Evolutionary conservation across 2,329 filamentous ascomycete species (phyloP), one percentile per base, ranked within the genome.

Genomic region (Ceratocystis albifundus): DNA sequence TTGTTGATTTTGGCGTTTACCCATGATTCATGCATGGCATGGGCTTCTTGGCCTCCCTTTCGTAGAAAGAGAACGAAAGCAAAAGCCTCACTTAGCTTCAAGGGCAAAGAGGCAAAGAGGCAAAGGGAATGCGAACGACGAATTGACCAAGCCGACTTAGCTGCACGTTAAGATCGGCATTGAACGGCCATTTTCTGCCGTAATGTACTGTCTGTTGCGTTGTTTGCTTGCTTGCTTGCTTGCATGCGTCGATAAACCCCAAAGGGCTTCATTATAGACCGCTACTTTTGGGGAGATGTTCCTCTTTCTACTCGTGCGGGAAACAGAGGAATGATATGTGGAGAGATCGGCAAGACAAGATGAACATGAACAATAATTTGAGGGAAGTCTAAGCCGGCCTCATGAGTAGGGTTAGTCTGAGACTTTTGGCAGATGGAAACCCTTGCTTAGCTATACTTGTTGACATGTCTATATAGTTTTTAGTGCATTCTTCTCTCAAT

Each of bases 1-100:
- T 20, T 17, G 15, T 30, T 45, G 15, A 36, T 61, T 59, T 59
- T 44, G 25, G 55, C 64, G 53, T n/a, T 63, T 63, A 45, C 25
- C 32, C 20, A 53, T 44, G 8, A 17, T 32, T 41, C 36, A 41
- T 41, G 36, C 36, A 41, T 41, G 36, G 1, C 4, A 41, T 41
- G 10, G 3, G 36, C 10, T 41, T 41, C 36, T 41, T 41, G 7
- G 36, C 10, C 36, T 41, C 36, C 36, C 36, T 41, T 41, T 10
- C 3, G 10, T 41, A 41, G 8, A 10, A 41, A 41, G 36, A 41
- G 36, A 10, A 12, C 36, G 10, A 41, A 41, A 41, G 10, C 36
- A 41, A 41, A 41, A 12, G 36, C 36, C 36, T 41, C 36, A 12
- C 8, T 41, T 41, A 41, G 36, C 36, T 41, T 41, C 36, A 12